These are phyloP conservation scores for Euphrasia confusa DNA, from an alignment of 257 asterid genomes.

Conservation along the genomic window DNA sequence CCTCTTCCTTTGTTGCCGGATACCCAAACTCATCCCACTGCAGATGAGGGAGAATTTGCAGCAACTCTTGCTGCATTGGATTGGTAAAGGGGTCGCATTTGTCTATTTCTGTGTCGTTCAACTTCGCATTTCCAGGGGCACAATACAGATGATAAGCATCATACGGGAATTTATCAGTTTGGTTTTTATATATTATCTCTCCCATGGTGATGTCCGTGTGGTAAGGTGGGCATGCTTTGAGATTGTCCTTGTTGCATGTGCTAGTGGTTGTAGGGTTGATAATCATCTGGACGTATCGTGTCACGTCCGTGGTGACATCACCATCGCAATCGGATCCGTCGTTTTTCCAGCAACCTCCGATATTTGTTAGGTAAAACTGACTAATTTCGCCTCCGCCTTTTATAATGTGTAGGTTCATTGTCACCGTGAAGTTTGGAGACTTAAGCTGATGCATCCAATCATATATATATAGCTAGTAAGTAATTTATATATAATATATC, in stretches of 20 bases:
- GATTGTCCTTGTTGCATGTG: constrained; percentile 67
- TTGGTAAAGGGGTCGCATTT: constrained; percentile 85
- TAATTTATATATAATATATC: too few relatives aligned
- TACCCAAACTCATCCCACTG: constrained; percentile 84
- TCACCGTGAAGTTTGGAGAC: constrained; percentile 71
- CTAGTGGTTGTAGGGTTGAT: constrained; percentile 69
- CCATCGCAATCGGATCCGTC: constrained; percentile 71
- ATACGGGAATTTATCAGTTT: constrained; percentile 71
- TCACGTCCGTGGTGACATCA: constrained; percentile 61
- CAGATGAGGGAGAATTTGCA: constrained; percentile 67
- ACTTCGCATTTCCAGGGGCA: constrained; percentile 74
- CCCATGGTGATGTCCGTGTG: constrained; percentile 50
- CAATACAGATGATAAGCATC: constrained; percentile 80
- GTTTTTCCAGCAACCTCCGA: constrained; percentile 86
- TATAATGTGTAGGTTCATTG: constrained; percentile 51
- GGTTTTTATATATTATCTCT: constrained; percentile 50
- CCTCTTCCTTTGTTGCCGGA: constrained; percentile 60
- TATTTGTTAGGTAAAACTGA: constrained; percentile 70
- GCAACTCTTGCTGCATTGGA: constrained; percentile 82
- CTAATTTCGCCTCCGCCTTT: constrained; percentile 79
- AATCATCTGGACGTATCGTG: constrained; percentile 81
- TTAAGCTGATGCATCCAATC: constrained; percentile 46
- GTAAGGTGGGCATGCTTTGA: constrained; percentile 71
- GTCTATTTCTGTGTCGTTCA: constrained; percentile 42
- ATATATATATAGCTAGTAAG: too few relatives aligned